Conservation (phyloP, 2,329 filamentous ascomycete species). For the Aciculosporium take region DNA sequence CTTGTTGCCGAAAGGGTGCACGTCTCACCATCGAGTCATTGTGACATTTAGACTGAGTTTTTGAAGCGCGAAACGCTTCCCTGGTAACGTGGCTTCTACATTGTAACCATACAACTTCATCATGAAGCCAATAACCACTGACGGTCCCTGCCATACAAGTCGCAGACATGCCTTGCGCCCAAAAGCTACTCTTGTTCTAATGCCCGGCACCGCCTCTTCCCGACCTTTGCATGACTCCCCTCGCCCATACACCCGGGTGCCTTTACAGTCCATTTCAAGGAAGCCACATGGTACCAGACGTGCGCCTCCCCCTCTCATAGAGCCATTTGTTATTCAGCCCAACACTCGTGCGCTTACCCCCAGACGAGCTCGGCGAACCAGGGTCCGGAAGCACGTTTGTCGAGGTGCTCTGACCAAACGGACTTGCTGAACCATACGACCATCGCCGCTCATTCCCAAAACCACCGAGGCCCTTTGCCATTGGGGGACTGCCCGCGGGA, state of each 20-base stretch:
- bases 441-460: conserved; percentile 37
- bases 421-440: conserved; percentile 46
- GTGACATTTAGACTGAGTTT: too few relatives aligned
- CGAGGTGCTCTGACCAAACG: conserved; percentile 34
- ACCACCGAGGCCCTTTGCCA: conserved; percentile 51
- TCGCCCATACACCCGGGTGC: background rate
- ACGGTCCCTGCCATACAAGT: background rate
- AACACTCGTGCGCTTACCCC: conserved; percentile 56
- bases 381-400: conserved; percentile 42
- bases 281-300: conserved; percentile 30
- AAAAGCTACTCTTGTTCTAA: background rate
- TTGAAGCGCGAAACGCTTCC: background rate
- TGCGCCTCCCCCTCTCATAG: conserved; percentile 64
- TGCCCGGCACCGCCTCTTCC: background rate
- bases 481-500: conserved; percentile 36
- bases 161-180: background rate
- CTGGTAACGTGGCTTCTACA: background rate
- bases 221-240: background rate
- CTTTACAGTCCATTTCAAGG: conserved; percentile 13
- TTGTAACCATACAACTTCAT: background rate
- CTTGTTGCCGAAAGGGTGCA: too few relatives aligned
- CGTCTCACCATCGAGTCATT: too few relatives aligned
- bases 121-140: background rate
- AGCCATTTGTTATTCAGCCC: conserved; percentile 87
- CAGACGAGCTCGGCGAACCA: conserved; percentile 52